Conservation (phyloP, 306 rosid genomes). For the Amphicarpaea edgeworthii region DNA sequence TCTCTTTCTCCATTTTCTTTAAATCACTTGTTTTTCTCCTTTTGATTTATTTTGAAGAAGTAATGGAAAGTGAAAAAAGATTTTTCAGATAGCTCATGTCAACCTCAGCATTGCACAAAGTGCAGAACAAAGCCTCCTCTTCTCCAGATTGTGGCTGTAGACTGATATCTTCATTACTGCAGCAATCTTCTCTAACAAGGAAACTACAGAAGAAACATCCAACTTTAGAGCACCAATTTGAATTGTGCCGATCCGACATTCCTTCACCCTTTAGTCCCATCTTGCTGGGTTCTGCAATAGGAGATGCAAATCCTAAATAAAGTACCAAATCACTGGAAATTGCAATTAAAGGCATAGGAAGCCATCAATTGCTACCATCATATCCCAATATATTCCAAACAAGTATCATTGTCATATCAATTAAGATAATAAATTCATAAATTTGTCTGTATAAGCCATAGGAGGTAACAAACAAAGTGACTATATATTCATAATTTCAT, state of each 20-base stretch:
- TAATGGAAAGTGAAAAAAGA: constrained; percentile 29
- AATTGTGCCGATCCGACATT: constrained; percentile 46
- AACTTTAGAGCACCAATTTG: constrained; percentile 63
- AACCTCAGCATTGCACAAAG: constrained; percentile 91
- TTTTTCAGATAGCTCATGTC: constrained; percentile 30
- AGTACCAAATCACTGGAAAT: constrained; percentile 26
- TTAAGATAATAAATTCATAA: neutral
- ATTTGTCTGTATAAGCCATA: constrained; percentile 32
- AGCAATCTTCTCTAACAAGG: constrained; percentile 74
- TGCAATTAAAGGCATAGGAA: constrained; percentile 22
- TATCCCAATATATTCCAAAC: constrained; percentile 30
- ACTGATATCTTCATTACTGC: constrained; percentile 58
- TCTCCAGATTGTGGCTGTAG: constrained; percentile 70
- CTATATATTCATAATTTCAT: neutral
- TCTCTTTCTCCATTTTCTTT: neutral
- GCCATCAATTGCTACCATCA: constrained; percentile 12
- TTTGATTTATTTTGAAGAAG: constrained; percentile 25
- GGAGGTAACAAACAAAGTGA: constrained; percentile 26
- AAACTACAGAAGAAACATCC: constrained; percentile 72
- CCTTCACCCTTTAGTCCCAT: constrained; percentile 53
- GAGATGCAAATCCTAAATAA: constrained; percentile 46
- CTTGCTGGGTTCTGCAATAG: constrained; percentile 67
- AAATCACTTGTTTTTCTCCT: constrained; percentile 3
- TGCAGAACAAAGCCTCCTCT: constrained; percentile 79
- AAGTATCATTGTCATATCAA: constrained; percentile 34